Evolutionary conservation across 2,329 filamentous ascomycete species (phyloP), one percentile per base, ranked within the genome.

Genomic region (Colletotrichum cordylinicola): DNA sequence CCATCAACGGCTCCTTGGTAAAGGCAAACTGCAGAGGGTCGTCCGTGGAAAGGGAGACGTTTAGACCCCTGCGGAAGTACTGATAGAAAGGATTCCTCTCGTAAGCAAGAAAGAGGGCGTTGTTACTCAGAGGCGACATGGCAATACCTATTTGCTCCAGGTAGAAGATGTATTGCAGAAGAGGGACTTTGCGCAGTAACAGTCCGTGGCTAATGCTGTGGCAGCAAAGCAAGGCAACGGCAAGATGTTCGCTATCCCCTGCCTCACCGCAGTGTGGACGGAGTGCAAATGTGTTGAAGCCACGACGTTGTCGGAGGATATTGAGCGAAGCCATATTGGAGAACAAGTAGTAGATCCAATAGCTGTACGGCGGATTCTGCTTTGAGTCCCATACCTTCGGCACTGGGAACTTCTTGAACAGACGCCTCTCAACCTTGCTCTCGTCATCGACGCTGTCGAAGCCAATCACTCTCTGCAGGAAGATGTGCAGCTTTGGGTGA

Each of bases 81-180:
- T 94, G 95, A 80, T 98, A 90, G 86, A 98, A 99, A 0, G 97
- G 97, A 80, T 99, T 99, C 75, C 98, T 93, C 84, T 99, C 97
- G 82, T 99, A 98, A 1, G 96, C 96, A 68, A 99, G 87, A 86
- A 99, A 99, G 37, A 99, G 87, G 0, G 97, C 97, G 80, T 99
- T 99, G 87, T 99, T 99, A 84, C 96, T 98, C 61, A 99, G 90
- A 4, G 97, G 97, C n/a, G 96, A 98, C 97, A 99, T 99, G 77
- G 97, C 97, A 78, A 99, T 97, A 74, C 97, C 97, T 77, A 99
- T 98, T 82, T 98, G 96, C 82, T 99, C 96, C 24, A 99, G 91
- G 81, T 99, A 99, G 87, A 98, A 99, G 67, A 98, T 92, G 84
- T 99, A 99, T 84, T 99, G 97, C 71, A 99, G 87, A 76, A 99